phyloP scores from a whole-genome alignment of 257 asterid species.

The Rhazya stricta region DNA sequence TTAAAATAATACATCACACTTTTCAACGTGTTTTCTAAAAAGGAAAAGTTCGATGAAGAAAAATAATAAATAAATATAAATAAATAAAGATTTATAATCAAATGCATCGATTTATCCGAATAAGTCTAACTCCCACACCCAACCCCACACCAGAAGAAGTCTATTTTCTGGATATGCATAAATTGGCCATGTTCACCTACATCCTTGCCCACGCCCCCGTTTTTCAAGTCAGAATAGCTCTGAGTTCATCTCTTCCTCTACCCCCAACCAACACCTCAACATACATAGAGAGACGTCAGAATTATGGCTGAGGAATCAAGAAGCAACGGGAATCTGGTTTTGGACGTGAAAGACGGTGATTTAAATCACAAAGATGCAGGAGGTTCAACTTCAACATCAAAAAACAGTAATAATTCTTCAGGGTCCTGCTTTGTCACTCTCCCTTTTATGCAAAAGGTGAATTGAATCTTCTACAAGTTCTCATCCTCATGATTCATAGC shows the following conservation, averaged over 20 bases:
- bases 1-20: slow-evolving; percentile 20
- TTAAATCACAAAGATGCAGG: slow-evolving; percentile 16
- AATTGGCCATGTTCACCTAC: neutral
- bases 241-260: neutral
- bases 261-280: neutral
- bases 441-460: slow-evolving; percentile 75
- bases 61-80: slow-evolving; percentile 4
- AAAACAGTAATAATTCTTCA: slow-evolving; percentile 16
- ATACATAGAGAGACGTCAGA: neutral
- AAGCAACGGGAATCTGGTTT: slow-evolving; percentile 40
- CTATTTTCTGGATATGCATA: slow-evolving; percentile 9
- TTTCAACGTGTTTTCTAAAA: slow-evolving; percentile 10
- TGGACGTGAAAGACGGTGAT: slow-evolving; percentile 51
- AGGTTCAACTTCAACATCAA: slow-evolving; percentile 1
- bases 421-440: slow-evolving; percentile 37
- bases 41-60: neutral
- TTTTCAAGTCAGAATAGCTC: neutral
- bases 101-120: slow-evolving; percentile 29
- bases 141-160: slow-evolving; percentile 1
- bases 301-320: slow-evolving; percentile 48
- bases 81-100: slow-evolving; percentile 22
- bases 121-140: slow-evolving; percentile 13
- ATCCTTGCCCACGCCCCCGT: neutral
- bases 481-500: neutral
- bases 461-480: neutral